These are phyloP conservation scores for Paramecium pentaurelia DNA, from an alignment of 73 alveolate species.

Conservation along the genomic window DNA sequence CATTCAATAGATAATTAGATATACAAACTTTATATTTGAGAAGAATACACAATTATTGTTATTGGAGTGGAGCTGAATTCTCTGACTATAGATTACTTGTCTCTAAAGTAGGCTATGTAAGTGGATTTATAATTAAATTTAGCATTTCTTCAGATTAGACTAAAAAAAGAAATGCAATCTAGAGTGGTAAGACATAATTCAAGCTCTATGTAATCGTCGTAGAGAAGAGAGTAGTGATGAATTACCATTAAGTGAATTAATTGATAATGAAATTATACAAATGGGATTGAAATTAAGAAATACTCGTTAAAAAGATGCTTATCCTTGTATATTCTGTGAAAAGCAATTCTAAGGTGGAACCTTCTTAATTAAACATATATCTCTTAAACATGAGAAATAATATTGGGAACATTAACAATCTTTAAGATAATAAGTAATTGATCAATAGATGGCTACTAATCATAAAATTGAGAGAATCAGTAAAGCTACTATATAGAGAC, in stretches of 20 bases:
- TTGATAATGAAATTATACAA: neutral
- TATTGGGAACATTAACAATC: neutral
- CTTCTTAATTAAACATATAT: neutral
- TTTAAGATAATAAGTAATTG: neutral
- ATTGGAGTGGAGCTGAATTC: constrained; percentile 48
- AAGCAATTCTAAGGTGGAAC: neutral
- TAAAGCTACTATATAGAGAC: neutral
- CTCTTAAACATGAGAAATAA: neutral
- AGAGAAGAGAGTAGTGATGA: neutral
- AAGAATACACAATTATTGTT: neutral
- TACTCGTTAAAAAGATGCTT: neutral
- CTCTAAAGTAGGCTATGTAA: constrained; percentile 33
- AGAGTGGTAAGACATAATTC: constrained; percentile 1
- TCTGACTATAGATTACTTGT: constrained; percentile 30
- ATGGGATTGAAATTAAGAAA: neutral
- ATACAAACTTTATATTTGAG: neutral
- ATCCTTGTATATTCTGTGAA: neutral
- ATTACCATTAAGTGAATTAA: neutral
- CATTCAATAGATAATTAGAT: constrained; percentile 23
- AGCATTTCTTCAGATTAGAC: constrained; percentile 33
- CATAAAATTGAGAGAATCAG: neutral
- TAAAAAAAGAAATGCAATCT: neutral
- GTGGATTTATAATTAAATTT: neutral
- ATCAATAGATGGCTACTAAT: neutral
- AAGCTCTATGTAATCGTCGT: neutral